phyloP scores from a whole-genome alignment of 2,329 filamentous ascomycete genomes.

The Xylariaceae sp. region DNA sequence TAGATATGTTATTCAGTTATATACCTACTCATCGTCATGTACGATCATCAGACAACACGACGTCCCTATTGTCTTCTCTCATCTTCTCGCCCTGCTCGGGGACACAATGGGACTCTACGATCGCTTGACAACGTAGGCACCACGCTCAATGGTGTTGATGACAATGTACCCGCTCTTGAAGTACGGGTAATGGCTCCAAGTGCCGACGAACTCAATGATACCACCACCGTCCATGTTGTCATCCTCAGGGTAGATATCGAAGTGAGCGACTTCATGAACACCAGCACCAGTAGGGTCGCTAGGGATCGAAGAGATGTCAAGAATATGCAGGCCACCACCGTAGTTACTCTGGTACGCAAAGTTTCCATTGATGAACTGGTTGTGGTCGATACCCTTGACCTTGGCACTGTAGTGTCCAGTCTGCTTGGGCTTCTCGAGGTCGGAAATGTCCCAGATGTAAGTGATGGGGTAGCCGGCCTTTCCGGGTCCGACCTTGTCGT shows the following conservation, averaged over 20 bases:
- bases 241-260: constrained; percentile 44
- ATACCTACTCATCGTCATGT: not conserved
- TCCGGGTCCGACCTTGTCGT: constrained; percentile 35
- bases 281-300: constrained; percentile 29
- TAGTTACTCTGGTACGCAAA: constrained; percentile 42
- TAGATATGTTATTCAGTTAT: constrained; percentile 8
- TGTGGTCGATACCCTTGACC: constrained; percentile 39
- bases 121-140: constrained; percentile 40
- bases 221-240: constrained; percentile 35
- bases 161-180: constrained; percentile 41
- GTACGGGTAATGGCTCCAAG: constrained; percentile 41
- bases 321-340: constrained; percentile 36
- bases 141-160: constrained; percentile 44
- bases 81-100: too few species aligned
- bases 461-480: constrained; percentile 38
- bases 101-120: too few species aligned
- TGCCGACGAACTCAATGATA: constrained; percentile 33
- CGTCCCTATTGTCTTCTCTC: not conserved
- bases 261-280: constrained; percentile 37
- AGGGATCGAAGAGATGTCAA: constrained; percentile 32
- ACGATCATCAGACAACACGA: not conserved
- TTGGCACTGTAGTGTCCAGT: constrained; percentile 38
- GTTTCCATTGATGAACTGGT: constrained; percentile 38
- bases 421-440: constrained; percentile 36
- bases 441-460: constrained; percentile 43